Base-by-base conservation (phyloP, 2,329 filamentous ascomycete genomes). In the Exophiala bonariae region DNA sequence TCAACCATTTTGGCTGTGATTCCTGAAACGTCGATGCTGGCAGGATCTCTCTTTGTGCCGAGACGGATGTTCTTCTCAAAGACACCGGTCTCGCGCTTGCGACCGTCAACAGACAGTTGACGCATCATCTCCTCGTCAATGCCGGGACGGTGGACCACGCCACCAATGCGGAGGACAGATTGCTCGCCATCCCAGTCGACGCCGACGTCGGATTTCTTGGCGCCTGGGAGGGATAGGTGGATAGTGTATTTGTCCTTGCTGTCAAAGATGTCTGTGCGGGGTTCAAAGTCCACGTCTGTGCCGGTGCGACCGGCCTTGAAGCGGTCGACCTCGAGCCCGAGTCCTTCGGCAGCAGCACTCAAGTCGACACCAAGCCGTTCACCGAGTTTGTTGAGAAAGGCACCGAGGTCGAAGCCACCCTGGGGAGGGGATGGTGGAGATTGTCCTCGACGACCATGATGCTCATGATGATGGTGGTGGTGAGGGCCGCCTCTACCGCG, bases 1-100 rank as follows among this genome's bases (percentile, higher is more conserved):
- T 93, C 86, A 65, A 89, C 85, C 68, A 95, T 76, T 69, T 82
- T 89, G 2, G 88, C 87, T 2, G 75, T 78, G 61, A 93, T 92
- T 18, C 69, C 74, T 39, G 84, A 77, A 1, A 75, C 79, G 59
- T 90, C 84, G 13, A 93, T 72, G 54, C 78, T 75, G 6, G 83
- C 81, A 22, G 80, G 79, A 22, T 75, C 75, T 7, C 73, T 71
- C 41, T 71, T 11, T 44, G 63, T 34, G 66, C 77, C 35, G 19
- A 95, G 73, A 20, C 76, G 75, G 38, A 95, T 73, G 59, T 79
- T 82, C 48, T 86, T 77, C 68, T 89, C 82, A 59, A 95, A 93
- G 16, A 83, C 73, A 18, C 89, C 89, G 2, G 89, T 79, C 61
- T 82, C 82, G 41, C 86, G 77, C 76, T 89, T 85, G 43, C 88